Conservation (phyloP, 1,284 basidiomycete genomes). For the Sporisorium exsertum region DNA sequence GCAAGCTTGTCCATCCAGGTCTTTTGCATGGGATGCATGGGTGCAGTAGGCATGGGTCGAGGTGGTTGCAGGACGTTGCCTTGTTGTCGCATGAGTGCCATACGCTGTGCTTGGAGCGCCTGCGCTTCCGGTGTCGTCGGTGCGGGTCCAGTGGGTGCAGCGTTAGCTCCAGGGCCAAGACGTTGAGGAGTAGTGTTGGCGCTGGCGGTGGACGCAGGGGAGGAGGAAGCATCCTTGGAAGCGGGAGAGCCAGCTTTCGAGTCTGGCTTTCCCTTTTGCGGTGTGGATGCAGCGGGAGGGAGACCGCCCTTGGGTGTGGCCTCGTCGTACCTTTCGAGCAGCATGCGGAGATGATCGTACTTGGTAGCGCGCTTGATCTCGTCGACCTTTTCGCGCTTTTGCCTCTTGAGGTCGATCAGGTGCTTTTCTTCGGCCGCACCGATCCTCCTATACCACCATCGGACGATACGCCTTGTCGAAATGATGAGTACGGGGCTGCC, state of each 20-base stretch:
- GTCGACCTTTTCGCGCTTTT: constrained; percentile 88
- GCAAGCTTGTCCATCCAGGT: constrained; percentile 70
- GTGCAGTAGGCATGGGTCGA: background rate
- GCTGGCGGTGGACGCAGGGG: constrained; percentile 10
- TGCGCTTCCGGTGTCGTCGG: constrained; percentile 29
- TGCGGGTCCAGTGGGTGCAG: constrained; percentile 1
- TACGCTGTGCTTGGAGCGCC: constrained; percentile 42
- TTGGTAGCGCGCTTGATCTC: constrained; percentile 98
- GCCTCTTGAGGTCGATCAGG: constrained; percentile 79
- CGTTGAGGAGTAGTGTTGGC: constrained; percentile 15
- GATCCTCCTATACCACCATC: constrained; percentile 86
- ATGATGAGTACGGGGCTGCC: constrained; percentile 73
- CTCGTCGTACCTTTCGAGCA: constrained; percentile 92
- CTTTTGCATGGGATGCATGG: constrained; percentile 23
- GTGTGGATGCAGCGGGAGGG: constrained; percentile 18
- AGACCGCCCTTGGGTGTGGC: constrained; percentile 56
- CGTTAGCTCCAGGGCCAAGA: background rate
- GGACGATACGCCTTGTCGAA: constrained; percentile 83
- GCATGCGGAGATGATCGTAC: constrained; percentile 88
- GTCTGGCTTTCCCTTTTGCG: constrained; percentile 20
- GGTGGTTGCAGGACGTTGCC: constrained; percentile 13
- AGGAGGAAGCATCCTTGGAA: constrained; percentile 13
- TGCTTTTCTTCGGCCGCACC: constrained; percentile 86
- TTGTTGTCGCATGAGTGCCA: constrained; percentile 49
- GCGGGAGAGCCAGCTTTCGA: constrained; percentile 22